Evolutionary conservation across 192 early-diverging fungal genomes (phyloP), one percentile per base, ranked within the genome.

Genomic region (Polychytrium aggregatum): DNA sequence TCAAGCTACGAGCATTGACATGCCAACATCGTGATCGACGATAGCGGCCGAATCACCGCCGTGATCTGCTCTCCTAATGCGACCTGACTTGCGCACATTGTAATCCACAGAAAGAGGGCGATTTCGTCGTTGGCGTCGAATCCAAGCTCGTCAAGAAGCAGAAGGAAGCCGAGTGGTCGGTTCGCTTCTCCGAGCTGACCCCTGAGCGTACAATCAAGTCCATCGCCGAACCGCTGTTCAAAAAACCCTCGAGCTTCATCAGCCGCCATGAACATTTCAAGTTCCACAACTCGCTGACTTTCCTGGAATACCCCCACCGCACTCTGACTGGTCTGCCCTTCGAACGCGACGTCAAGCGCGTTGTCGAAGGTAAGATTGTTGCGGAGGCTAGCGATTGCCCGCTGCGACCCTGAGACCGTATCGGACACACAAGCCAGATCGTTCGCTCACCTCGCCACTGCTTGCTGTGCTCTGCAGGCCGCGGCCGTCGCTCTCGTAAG

Each of bases 91-190:
- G n/a, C n/a, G n/a, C n/a, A n/a, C n/a, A n/a, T n/a, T n/a, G n/a
- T n/a, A n/a, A n/a, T n/a, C 28, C 29, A 3, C 34, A 57, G 56
- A 35, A 56, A n/a, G n/a, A n/a, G n/a, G n/a, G n/a, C 39, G 93
- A 99, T 59, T 90, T 99, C 55, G 57, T 71, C 36, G 90, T 92
- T 73, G 93, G 96, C 13, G 91, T 97, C 0, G 82, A 57, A 13
- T 81, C 85, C 14, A 59, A 71, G 25, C 68, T 99, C 50, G 67
- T 93, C 33, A 67, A 79, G 50, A 87, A 88, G 48, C 53, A 66
- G 18, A 49, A 57, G 3, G 53, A 61, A 29, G 52, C 38, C n/a
- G n/a, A n/a, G n/a, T n/a, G n/a, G n/a, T n/a, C n/a, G n/a, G n/a
- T n/a, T n/a, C n/a, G n/a, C n/a, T n/a, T n/a, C n/a, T n/a, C n/a